Base-by-base conservation (phyloP, 2,329 filamentous ascomycete species). In the Aspergillus sp. region DNA sequence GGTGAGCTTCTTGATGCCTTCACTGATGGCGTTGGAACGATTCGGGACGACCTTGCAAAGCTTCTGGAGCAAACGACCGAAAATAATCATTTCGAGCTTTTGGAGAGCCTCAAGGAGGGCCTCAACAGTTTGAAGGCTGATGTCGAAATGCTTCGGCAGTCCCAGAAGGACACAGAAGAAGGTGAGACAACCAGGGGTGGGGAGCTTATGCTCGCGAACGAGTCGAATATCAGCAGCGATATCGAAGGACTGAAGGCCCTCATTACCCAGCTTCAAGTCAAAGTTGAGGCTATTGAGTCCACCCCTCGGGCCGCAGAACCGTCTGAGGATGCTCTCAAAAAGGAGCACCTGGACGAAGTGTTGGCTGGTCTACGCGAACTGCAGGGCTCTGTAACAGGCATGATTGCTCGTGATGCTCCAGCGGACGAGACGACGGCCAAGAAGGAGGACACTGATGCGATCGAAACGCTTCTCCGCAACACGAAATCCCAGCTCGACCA, bases 401-500 rank as follows among this genome's bases (percentile, higher is more conserved):
- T 82, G 53, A 64, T 79, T 60, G 62, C 78, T 60, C 67, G 75
- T n/a, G 73, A 73, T 10, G 58, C 52, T n/a, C 56, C 60, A 22
- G 57, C 59, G 10, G 66, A 73, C 13, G 77, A 81, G 45, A 83
- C 85, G 35, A 69, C 79, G 2, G 85, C 87, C 5, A 84, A 80
- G 30, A 89, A 89, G 66, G 90, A 96, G 59, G 92, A 97, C 61
- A 89, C 92, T 0, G 85, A 93, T 55, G 90, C 90, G 10, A 92
- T 97, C 53, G 93, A 96, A 70, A 95, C 88, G 0, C 85, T 97
- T 45, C 79, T 97, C 11, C 85, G 88, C 40, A 96, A 95, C 67
- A 92, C 91, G 30, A 96, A 96, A 68, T 85, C 87, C 4, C 89
- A 89, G 44, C 77, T 97, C 9, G 93, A 96, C 53, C 91, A 95